Evolutionary conservation across 129 eudicot species (phyloP), one percentile per base, ranked within the genome.

Genomic region (Daucus carota): DNA sequence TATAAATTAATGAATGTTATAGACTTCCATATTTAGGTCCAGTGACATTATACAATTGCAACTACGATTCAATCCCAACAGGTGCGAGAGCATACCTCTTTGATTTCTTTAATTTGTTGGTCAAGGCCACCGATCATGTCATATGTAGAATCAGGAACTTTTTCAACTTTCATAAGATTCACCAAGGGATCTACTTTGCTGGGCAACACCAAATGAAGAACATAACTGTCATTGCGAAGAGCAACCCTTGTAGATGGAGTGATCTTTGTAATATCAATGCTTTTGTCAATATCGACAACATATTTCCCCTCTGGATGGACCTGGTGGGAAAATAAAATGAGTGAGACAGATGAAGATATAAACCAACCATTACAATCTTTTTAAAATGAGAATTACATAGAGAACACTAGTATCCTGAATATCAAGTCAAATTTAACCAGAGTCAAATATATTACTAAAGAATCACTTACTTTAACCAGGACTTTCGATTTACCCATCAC

Each of bases 111-210:
- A 70, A 92, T 92, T 80, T 92, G 97, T 79, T 90, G 97, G 80
- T 92, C 97, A 44, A 90, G 92, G 43, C 97, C 96, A 83, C 97
- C 97, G 80, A 92, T 88, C 97, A 92, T 92, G 83, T 92, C 97
- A 81, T 92, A 92, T 16, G 97, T 92, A 57, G 96, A 92, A 74
- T 92, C 97, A 44, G 97, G 97, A 77, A 92, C 97, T 73, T 92
- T 92, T 73, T 92, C 97, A 48, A 92, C 96, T 85, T 92, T 92
- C 97, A 92, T 92, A 46, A 92, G 97, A 82, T 92, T 88, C 62
- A 92, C 96, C 79, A 92, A 83, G 24, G 96, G 96, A 79, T 92
- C 97, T 43, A 92, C 93, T 82, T 90, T 92, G 88, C 97, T 92
- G 32, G 97, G 97, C 74, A 92, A 89, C 77, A 88, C 84, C 74